Base-by-base conservation (phyloP, 768 basidiomycete genomes). In the Crucibulum laeve region DNA sequence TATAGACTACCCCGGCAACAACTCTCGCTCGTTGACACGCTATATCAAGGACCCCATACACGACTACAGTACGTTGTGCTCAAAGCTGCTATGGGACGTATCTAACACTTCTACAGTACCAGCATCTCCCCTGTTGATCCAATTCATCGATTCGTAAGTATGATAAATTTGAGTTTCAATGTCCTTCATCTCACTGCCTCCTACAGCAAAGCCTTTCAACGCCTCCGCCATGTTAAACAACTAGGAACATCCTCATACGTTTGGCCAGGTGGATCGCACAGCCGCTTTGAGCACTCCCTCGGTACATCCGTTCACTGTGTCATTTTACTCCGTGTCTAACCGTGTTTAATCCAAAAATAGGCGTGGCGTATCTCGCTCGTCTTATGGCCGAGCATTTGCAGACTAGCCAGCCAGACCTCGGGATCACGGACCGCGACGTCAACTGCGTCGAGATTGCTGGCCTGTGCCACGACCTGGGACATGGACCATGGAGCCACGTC, bases 401-500 rank as follows among this genome's bases (percentile, higher is more conserved):
- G 45, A 55, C 64, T 11, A 68, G 59, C 5, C 89, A 92, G 47
- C 79, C 77, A 0, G 65, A 76, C 7, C 71, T 91, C 1, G 64
- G 62, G 0, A 88, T 91, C 45, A 82, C 80, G 0, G 71, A 82
- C 34, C 73, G 87, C 15, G 87, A 92, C 46, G 69, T 91, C 23
- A 70, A 72, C 39, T 91, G 90, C 46, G 82, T 91, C 14, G 82
- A 86, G 45, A 67, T 91, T 18, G 89, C 89, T 0, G 90, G 87
- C 0, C 67, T 91, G 2, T 90, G 88, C 44, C 90, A 91, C 52
- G 89, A 91, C 59, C 76, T 91, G 3, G 89, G 87, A 0, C 89
- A 91, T 53, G 90, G 90, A 0, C 89, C 89, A 0, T 91, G 85
- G 81, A 84, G 80, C 46, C 90, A 92, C 58, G 82, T 91, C 5